phyloP scores from a whole-genome alignment of 2,329 filamentous ascomycete species.

The Leptographium procerum region DNA sequence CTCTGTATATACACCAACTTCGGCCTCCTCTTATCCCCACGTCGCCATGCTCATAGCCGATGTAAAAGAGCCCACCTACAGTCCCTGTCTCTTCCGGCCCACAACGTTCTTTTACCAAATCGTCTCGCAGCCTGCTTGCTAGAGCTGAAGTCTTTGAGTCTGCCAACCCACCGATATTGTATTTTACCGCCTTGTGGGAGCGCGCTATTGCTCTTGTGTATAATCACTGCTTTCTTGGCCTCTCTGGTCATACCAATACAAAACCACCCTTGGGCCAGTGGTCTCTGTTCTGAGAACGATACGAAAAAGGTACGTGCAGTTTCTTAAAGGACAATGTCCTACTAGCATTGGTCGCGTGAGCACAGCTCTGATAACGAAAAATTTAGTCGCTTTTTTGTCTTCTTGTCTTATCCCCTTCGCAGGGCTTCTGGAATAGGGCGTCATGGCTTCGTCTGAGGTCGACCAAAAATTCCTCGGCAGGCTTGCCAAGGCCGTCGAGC shows the following conservation, averaged over 20 bases:
- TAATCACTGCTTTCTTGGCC: too few species aligned
- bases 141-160: not conserved
- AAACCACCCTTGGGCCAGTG: too few species aligned
- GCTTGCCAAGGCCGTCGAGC: conserved; percentile 69
- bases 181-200: not conserved
- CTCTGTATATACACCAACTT: not conserved
- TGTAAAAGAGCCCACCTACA: not conserved
- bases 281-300: too few species aligned
- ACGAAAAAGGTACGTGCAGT: too few species aligned
- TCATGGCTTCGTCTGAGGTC: conserved; percentile 91
- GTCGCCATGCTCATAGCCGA: not conserved
- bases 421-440: not conserved
- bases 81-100: not conserved
- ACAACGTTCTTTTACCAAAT: not conserved
- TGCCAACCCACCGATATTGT: not conserved
- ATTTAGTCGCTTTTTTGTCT: not conserved
- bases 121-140: not conserved
- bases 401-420: not conserved
- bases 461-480: conserved; percentile 94
- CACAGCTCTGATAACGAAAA: not conserved
- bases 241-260: too few species aligned
- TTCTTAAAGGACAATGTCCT: not conserved
- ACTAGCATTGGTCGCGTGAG: not conserved
- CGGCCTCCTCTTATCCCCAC: not conserved
- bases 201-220: too few species aligned